Evolutionary conservation across 192 early-diverging fungal genomes (phyloP).

Genomic region (Umbelopsis isabellina): DNA sequence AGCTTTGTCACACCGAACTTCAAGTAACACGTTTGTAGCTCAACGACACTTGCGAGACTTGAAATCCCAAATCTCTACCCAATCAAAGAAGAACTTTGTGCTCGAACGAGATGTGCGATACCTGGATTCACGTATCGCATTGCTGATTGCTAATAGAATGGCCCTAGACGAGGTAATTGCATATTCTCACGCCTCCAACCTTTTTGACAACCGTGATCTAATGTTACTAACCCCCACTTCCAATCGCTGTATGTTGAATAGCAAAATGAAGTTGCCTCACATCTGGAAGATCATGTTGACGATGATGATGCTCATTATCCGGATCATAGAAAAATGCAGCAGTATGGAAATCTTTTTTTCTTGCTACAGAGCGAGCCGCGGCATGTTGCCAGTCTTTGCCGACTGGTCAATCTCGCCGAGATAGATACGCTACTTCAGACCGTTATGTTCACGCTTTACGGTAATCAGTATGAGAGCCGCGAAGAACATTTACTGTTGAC

Average conservation of each 20-base stretch:
- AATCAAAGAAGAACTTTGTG: constrained; percentile 97
- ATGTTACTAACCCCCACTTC: neutral
- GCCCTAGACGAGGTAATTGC: constrained; percentile 80
- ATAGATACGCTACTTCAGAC: constrained; percentile 94
- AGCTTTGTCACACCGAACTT: neutral
- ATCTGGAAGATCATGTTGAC: constrained; percentile 67
- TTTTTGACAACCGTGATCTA: neutral
- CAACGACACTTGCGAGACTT: constrained; percentile 86
- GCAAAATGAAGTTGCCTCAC: constrained; percentile 80
- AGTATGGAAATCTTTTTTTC: constrained; percentile 93
- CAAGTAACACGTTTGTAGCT: constrained; percentile 46
- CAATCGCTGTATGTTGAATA: constrained; percentile 25
- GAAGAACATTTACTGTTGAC: constrained; percentile 95
- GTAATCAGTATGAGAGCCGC: constrained; percentile 95
- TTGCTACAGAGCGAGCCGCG: constrained; percentile 90
- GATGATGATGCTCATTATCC: constrained; percentile 54
- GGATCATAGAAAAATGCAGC: constrained; percentile 81
- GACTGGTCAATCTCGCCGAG: constrained; percentile 83
- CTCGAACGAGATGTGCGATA: constrained; percentile 94
- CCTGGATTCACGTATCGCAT: constrained; percentile 88
- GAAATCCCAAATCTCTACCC: constrained; percentile 90
- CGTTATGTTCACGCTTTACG: constrained; percentile 96
- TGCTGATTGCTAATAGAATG: constrained; percentile 95
- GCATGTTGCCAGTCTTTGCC: constrained; percentile 85
- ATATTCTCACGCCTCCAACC: neutral